Evolutionary conservation across 305 asterid genomes (phyloP), one percentile per base, ranked within the genome.

Genomic region (Plantago coronopus): DNA sequence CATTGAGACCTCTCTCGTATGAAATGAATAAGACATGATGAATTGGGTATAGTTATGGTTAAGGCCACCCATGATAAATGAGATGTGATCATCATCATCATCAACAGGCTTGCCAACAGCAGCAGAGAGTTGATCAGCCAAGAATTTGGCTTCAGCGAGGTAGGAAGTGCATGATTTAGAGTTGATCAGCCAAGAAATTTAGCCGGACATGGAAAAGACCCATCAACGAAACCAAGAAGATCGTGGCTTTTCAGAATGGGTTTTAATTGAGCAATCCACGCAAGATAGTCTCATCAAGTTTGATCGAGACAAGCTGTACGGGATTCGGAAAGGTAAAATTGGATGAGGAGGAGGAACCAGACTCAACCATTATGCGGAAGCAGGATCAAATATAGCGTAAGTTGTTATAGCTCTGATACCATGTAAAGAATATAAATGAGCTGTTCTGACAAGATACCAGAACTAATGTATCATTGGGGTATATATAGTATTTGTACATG

Each of bases 211-310:
- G 54, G 25, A 9, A 2, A 1, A 11, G 54, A 48, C 6, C 31
- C 57, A 51, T 51, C 57, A 23, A 51, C 57, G 12, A 2, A 51
- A 20, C 57, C 57, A 23, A 51, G 17, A 5, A 51, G 21, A 17
- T 20, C 3, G 17, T 51, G 29, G 16, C 34, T 19, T 7, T 16
- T 10, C 7, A 51, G 34, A 9, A 51, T 7, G 13, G 57, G 57
- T 11, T 7, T 11, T 1, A 51, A 20, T 7, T 19, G 57, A 10
- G 57, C 14, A 0, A 5, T 10, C 57, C 57, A 51, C 16, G 16
- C 17, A 10, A 51, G 34, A 11, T 51, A 51, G 57, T 20, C 17
- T 16, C 31, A 21, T 51, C 57, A 19, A 21, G 57, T 22, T 51
- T 51, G 37, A 51, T 19, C 7, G 57, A 22, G 34, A 51, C 57